Percentiles rank a stretch among this genome's conserved stretches.
Conservation (phyloP, 495 filamentous ascomycete genomes). For the Neurospora pannonica region DNA sequence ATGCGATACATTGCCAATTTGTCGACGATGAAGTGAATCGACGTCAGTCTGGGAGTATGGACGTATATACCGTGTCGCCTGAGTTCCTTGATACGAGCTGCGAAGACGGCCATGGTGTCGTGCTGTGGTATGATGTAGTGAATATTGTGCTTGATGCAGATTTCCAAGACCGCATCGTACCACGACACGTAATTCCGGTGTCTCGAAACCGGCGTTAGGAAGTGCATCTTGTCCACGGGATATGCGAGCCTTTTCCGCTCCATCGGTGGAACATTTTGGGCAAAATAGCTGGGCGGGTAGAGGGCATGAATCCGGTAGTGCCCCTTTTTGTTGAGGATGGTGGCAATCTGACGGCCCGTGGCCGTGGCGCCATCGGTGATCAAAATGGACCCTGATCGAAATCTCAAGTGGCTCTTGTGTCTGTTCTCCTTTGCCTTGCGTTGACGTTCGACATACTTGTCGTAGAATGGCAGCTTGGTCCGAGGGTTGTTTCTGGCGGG, state of each 20-base stretch:
- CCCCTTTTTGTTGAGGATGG: neutral
- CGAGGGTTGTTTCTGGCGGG: neutral
- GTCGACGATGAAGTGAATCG: neutral
- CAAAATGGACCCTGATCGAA: neutral
- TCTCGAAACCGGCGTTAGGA: neutral
- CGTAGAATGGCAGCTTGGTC: neutral
- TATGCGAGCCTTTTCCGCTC: neutral
- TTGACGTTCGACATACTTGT: neutral
- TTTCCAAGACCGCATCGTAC: neutral
- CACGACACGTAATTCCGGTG: neutral
- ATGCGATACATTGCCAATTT: neutral
- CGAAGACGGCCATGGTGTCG: neutral
- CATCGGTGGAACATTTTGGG: neutral
- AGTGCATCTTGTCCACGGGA: neutral
- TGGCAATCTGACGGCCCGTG: neutral
- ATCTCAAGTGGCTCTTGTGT: neutral
- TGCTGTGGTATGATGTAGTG: constrained; percentile 3
- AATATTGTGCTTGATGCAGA: neutral
- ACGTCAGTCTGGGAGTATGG: neutral
- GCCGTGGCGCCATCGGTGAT: neutral
- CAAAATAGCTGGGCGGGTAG: neutral
- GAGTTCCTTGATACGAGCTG: neutral
- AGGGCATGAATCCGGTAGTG: neutral
- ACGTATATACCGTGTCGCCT: neutral
- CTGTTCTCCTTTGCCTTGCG: neutral